Conservation (phyloP, 345 rosid species). For the Brassica juncea region DNA sequence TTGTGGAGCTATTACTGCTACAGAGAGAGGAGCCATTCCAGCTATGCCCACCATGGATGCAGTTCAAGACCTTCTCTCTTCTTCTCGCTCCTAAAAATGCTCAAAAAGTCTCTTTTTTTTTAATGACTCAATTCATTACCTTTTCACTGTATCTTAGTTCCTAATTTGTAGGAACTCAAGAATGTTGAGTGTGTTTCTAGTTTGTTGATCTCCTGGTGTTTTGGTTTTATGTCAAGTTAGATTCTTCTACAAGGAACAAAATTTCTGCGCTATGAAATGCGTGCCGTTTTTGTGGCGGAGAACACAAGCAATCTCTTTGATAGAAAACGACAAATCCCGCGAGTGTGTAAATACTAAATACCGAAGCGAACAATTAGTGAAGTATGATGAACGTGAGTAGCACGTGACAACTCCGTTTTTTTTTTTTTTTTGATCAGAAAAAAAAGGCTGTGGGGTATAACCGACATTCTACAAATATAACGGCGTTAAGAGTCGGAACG, state of each 20-base stretch:
- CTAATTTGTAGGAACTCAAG: conserved; percentile 33
- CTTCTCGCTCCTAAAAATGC: conserved; percentile 22
- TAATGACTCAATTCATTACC: neutral
- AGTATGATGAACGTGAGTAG: conserved; percentile 16
- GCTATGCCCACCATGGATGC: conserved; percentile 76
- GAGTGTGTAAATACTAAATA: neutral
- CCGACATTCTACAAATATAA: neutral
- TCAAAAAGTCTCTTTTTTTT: conserved; percentile 2
- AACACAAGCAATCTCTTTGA: neutral
- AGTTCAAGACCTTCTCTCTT: conserved; percentile 51
- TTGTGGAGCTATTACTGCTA: conserved; percentile 86
- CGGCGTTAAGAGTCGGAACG: conserved; percentile 30
- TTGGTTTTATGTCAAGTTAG: neutral
- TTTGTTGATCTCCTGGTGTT: conserved; percentile 36
- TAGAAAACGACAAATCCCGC: neutral
- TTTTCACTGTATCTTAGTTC: conserved; percentile 11
- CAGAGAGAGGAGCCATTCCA: conserved; percentile 94
- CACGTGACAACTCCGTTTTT: conserved; percentile 21
- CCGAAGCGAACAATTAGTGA: neutral
- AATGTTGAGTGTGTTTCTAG: conserved; percentile 33
- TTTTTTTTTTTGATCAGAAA: too few species aligned
- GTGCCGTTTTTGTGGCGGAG: neutral
- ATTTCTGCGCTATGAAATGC: neutral
- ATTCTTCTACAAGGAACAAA: neutral
- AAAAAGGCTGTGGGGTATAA: conserved; percentile 10